phyloP scores from a whole-genome alignment of 306 rosid species.

The Alnus rubra region DNA sequence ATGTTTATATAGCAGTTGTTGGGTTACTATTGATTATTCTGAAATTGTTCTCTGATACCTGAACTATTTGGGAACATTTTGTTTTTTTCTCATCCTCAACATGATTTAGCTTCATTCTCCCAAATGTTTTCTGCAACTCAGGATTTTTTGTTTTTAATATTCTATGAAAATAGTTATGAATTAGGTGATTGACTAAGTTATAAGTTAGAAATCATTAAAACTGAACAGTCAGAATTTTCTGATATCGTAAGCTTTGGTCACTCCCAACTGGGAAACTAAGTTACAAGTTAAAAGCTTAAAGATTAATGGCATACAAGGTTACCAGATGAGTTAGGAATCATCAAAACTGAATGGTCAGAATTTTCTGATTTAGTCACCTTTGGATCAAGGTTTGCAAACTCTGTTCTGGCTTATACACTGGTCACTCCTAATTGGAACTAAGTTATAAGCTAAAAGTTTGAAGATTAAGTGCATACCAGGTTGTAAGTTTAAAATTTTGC shows the following conservation, averaged over 20 bases:
- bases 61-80: not conserved
- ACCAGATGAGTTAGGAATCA: no score
- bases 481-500: not conserved
- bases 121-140: not conserved
- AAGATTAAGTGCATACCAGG: not conserved
- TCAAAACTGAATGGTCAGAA: not conserved
- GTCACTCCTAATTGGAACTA: slow-evolving; percentile 2
- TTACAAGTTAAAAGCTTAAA: slow-evolving; percentile 2
- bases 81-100: not conserved
- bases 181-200: not conserved
- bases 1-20: not conserved
- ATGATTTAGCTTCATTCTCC: not conserved
- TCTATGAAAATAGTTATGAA: not conserved
- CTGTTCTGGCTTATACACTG: slow-evolving; percentile 18
- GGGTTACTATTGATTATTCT: not conserved
- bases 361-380: slow-evolving; percentile 2
- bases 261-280: not conserved
- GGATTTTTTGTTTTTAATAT: not conserved
- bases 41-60: not conserved
- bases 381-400: slow-evolving; percentile 12
- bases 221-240: not conserved
- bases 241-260: slow-evolving; percentile 6
- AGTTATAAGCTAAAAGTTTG: slow-evolving; percentile 10
- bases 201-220: no score
- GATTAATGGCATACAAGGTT: not conserved